Evolutionary conservation across 2,329 filamentous ascomycete species (phyloP).

Genomic region (Berkeleyomyces rouxiae): DNA sequence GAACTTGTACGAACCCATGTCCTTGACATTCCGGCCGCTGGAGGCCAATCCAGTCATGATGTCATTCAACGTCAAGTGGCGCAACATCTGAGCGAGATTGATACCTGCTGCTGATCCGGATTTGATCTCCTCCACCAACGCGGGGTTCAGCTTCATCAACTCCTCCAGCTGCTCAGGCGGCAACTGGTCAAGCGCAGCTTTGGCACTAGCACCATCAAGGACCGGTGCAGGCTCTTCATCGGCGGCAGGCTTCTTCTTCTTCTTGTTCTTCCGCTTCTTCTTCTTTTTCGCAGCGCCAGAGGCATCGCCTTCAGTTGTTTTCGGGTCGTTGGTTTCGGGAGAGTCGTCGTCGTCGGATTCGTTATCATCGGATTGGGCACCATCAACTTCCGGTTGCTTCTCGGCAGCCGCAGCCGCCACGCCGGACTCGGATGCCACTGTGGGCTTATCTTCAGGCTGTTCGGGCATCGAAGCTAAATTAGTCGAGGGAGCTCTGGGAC

Average conservation of each 20-base stretch:
- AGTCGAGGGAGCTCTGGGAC: neutral
- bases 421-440: conserved; percentile 22
- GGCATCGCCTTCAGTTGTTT: conserved; percentile 22
- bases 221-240: conserved; percentile 26
- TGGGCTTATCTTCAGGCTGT: conserved; percentile 7
- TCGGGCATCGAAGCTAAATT: conserved; percentile 1
- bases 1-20: conserved; percentile 96
- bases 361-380: conserved; percentile 21
- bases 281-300: conserved; percentile 18
- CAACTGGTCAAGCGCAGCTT: conserved; percentile 36
- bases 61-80: conserved; percentile 50
- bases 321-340: conserved; percentile 24
- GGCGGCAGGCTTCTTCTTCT: conserved; percentile 47
- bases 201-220: conserved; percentile 25
- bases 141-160: conserved; percentile 56
- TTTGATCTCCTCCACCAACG: conserved; percentile 43
- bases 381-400: conserved; percentile 24
- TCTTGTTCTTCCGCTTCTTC: conserved; percentile 46
- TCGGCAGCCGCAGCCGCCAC: conserved; percentile 19
- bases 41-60: conserved; percentile 61
- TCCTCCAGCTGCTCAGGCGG: conserved; percentile 43
- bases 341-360: conserved; percentile 26
- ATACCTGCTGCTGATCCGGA: conserved; percentile 23
- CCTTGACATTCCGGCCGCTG: conserved; percentile 77
- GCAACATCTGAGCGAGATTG: conserved; percentile 35